Percentiles rank a stretch among this genome's conserved stretches.
Evolutionary conservation across 2,329 filamentous ascomycete genomes (phyloP).

Genomic region (Biscogniauxia marginata): DNA sequence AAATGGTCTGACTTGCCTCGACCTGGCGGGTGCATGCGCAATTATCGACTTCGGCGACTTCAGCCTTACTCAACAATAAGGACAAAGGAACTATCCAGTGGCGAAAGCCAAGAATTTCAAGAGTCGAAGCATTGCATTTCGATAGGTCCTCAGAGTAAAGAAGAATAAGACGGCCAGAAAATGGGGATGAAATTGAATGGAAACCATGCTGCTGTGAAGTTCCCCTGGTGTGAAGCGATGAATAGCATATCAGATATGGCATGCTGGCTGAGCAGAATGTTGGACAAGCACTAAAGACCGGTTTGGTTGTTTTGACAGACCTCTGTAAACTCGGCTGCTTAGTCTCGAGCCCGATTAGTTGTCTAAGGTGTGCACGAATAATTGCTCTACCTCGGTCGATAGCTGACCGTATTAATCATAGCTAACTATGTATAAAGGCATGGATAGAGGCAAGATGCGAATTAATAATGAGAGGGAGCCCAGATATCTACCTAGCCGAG

Average conservation of each 20-base stretch:
- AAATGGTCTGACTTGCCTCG: conserved; percentile 14
- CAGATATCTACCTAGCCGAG: background rate
- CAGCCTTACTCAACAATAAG: conserved; percentile 16
- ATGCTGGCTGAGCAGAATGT: background rate
- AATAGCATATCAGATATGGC: background rate
- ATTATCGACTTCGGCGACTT: conserved; percentile 12
- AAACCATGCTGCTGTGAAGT: background rate
- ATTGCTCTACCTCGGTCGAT: background rate
- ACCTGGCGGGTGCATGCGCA: conserved; percentile 9
- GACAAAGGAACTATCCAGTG: conserved; percentile 18
- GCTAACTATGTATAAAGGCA: background rate
- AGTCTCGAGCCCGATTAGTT: background rate
- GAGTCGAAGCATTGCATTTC: conserved; percentile 6
- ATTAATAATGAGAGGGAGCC: background rate
- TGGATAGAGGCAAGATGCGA: background rate
- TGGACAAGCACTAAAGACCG: background rate
- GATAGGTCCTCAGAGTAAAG: background rate
- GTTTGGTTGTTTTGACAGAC: background rate
- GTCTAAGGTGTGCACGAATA: background rate
- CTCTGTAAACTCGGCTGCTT: background rate
- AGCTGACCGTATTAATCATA: background rate
- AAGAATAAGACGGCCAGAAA: background rate
- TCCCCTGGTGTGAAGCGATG: background rate
- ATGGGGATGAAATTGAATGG: background rate
- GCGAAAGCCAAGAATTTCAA: conserved; percentile 17